These are phyloP conservation scores for Gracilaria vermiculophylla DNA, from an alignment of 23 red algal genomes.

Conservation along the genomic window DNA sequence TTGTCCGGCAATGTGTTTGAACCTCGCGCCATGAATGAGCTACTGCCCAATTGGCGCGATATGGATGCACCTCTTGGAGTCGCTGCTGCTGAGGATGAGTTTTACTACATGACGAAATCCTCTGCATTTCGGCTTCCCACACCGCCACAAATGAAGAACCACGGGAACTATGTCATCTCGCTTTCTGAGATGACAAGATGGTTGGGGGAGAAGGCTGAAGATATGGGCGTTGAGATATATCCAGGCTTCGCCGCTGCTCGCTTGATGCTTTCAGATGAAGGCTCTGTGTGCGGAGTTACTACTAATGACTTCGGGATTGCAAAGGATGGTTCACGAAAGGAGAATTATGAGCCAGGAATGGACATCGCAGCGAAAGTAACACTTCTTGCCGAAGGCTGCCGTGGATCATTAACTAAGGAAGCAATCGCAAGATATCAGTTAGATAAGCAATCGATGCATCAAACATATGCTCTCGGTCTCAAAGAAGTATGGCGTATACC, in stretches of 20 bases:
- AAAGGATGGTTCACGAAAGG: conserved; percentile 78
- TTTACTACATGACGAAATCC: conserved; percentile 48
- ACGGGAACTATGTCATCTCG: conserved; percentile 83
- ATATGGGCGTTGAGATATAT: conserved; percentile 88
- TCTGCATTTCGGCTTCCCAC: conserved; percentile 62
- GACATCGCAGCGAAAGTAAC: conserved; percentile 68
- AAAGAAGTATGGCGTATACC: conserved; percentile 95
- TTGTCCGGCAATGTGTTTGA: conserved; percentile 95
- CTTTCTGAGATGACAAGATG: conserved; percentile 89
- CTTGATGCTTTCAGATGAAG: conserved; percentile 56
- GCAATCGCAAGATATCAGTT: conserved; percentile 58
- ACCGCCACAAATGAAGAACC: conserved; percentile 90
- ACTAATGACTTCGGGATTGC: conserved; percentile 87
- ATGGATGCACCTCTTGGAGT: conserved; percentile 51
- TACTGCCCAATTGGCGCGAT: conserved; percentile 86
- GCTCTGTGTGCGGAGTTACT: conserved; percentile 62
- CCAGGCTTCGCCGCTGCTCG: conserved; percentile 82
- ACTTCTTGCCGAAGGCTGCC: conserved; percentile 89
- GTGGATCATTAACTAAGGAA: conserved; percentile 82
- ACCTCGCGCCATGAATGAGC: conserved; percentile 88
- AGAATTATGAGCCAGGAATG: conserved; percentile 80
- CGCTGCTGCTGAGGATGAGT: conserved; percentile 65
- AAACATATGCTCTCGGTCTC: conserved; percentile 94
- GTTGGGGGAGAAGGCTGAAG: conserved; percentile 80
- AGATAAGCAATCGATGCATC: conserved; percentile 47